phyloP scores from a whole-genome alignment of 2,329 filamentous ascomycete genomes.

The Aspergillus phoenicis region DNA sequence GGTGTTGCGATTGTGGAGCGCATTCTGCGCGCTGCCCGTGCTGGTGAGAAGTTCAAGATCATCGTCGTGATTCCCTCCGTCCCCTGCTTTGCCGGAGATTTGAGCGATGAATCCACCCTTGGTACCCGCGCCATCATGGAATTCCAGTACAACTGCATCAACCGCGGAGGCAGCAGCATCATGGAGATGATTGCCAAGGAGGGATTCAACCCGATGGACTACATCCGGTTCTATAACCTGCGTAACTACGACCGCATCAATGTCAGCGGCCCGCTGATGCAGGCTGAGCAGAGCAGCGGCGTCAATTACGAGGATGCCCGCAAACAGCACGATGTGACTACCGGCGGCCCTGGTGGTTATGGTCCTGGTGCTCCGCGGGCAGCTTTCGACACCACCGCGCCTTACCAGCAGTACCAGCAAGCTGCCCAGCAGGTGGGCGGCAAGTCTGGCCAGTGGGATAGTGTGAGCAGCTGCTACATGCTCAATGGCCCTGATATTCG shows the following conservation, averaged over 20 bases:
- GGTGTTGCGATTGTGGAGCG: slow-evolving; percentile 93
- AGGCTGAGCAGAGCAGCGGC: slow-evolving; percentile 46
- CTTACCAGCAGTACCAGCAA: slow-evolving; percentile 72
- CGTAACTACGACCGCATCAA: slow-evolving; percentile 92
- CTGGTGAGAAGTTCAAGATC: slow-evolving; percentile 83
- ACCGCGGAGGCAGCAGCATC: slow-evolving; percentile 87
- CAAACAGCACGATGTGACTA: slow-evolving; percentile 49
- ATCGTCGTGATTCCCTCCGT: slow-evolving; percentile 89
- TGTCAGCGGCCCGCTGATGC: slow-evolving; percentile 36
- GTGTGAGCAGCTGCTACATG: slow-evolving; percentile 82
- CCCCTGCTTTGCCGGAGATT: slow-evolving; percentile 89
- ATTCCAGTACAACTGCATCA: slow-evolving; percentile 96
- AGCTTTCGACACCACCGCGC: slow-evolving; percentile 44
- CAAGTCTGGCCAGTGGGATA: slow-evolving; percentile 67
- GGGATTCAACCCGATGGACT: slow-evolving; percentile 75
- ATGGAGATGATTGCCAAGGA: slow-evolving; percentile 74
- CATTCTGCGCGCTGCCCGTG: slow-evolving; percentile 75
- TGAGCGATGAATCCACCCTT: slow-evolving; percentile 77
- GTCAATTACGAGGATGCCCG: slow-evolving; percentile 50
- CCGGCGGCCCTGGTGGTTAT: slow-evolving; percentile 48
- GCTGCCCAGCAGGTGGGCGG: slow-evolving; percentile 59
- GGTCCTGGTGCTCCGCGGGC: slow-evolving; percentile 36
- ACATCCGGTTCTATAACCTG: slow-evolving; percentile 94
- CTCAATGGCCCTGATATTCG: slow-evolving; percentile 71
- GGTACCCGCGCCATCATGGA: slow-evolving; percentile 97